Percentiles rank a stretch among this genome's conserved stretches.
phyloP scores from a whole-genome alignment of 805 yeast genomes.

The Cyberlindnera mrakii region DNA sequence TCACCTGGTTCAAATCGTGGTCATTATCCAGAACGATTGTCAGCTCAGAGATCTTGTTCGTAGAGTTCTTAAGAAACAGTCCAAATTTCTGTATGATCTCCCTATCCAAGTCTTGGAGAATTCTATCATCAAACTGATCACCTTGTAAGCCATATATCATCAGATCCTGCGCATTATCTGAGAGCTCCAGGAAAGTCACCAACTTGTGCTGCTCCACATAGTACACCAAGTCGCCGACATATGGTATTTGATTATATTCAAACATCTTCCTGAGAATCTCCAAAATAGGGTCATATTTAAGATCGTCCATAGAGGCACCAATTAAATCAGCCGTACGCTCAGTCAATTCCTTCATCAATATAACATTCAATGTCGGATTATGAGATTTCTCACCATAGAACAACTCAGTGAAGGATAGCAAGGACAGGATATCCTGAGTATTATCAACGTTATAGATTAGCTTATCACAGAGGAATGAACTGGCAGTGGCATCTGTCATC shows the following conservation, averaged over 20 bases:
- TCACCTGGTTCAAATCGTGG: background rate
- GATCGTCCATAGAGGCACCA: slow-evolving; percentile 46
- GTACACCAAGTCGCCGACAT: slow-evolving; percentile 74
- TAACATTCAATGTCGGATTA: slow-evolving; percentile 35
- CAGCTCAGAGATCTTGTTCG: background rate
- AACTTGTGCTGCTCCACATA: slow-evolving; percentile 59
- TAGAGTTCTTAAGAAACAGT: background rate
- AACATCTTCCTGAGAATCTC: slow-evolving; percentile 31
- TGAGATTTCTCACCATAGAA: slow-evolving; percentile 22
- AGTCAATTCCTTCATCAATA: slow-evolving; percentile 53
- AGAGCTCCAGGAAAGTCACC: slow-evolving; percentile 57
- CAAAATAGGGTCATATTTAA: slow-evolving; percentile 18
- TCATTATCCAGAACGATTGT: background rate
- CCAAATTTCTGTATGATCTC: background rate
- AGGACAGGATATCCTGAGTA: slow-evolving; percentile 18
- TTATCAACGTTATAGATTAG: slow-evolving; percentile 21
- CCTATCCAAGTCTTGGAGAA: slow-evolving; percentile 1
- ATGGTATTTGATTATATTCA: slow-evolving; percentile 37
- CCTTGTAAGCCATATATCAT: slow-evolving; percentile 13
- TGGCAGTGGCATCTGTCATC: slow-evolving; percentile 5
- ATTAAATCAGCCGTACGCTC: slow-evolving; percentile 66
- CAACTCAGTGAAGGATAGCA: slow-evolving; percentile 19
- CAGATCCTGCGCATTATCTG: slow-evolving; percentile 27
- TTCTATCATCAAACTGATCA: slow-evolving; percentile 4
- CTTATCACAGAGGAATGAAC: slow-evolving; percentile 15